phyloP scores from a whole-genome alignment of 148 eudicot genomes.

The Beta vulgaris region DNA sequence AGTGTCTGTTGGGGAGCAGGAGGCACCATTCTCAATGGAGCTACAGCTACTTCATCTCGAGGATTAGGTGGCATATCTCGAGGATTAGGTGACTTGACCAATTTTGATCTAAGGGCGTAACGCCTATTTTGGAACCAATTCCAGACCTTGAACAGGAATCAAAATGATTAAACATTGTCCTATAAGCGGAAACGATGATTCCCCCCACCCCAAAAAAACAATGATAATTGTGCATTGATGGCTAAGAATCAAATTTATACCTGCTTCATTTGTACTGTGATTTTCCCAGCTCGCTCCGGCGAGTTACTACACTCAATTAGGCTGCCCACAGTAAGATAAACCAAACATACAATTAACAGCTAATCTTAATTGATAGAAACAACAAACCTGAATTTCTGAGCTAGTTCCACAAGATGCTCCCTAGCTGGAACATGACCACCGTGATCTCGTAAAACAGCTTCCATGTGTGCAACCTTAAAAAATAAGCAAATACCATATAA shows the following conservation, averaged over 20 bases:
- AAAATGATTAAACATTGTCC: conserved; percentile 8
- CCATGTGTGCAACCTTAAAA: conserved; percentile 91
- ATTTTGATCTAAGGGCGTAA: conserved; percentile 78
- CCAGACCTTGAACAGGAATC: conserved; percentile 57
- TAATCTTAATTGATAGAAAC: background rate
- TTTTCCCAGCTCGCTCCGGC: conserved; percentile 65
- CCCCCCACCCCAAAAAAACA: background rate
- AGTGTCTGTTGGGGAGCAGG: conserved; percentile 44
- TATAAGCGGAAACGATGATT: background rate
- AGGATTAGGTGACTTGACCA: conserved; percentile 53
- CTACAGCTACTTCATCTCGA: conserved; percentile 48
- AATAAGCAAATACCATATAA: conserved; percentile 8
- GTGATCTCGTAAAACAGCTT: conserved; percentile 67
- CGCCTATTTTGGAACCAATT: conserved; percentile 98
- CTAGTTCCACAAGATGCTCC: conserved; percentile 71
- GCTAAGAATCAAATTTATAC: conserved; percentile 33
- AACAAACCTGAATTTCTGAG: conserved; percentile 76
- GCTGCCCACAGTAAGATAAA: background rate
- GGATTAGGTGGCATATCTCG: conserved; percentile 39
- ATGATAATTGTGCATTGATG: background rate
- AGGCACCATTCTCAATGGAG: conserved; percentile 45
- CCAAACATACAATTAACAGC: conserved; percentile 5
- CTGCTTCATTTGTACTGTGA: conserved; percentile 75
- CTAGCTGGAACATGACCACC: conserved; percentile 58
- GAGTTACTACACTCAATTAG: conserved; percentile 42